Base-by-base conservation (phyloP, 805 yeast genomes). In the Teunomyces lycoperdinae region DNA sequence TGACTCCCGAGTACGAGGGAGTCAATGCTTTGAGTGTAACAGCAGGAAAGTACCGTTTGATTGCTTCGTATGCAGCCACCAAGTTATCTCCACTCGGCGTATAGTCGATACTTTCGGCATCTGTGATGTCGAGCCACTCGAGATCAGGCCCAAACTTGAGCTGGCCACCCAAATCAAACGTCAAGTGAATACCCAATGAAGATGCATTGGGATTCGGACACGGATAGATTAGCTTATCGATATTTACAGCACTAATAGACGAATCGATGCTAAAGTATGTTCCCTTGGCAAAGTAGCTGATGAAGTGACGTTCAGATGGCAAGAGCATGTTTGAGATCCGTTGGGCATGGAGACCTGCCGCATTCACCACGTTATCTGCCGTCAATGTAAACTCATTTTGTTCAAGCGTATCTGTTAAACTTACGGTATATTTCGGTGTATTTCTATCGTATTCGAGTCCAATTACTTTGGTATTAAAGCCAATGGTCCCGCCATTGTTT, bases 151-250 rank as follows among this genome's bases (percentile, higher is more conserved):
- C 97, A 62, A 90, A 90, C 53, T 80, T 77, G 26, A 90, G 67
- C 54, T 83, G 84, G 0, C 95, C 94, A 3, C 87, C 90, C 46
- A 90, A 66, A 58, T 88, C 95, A 28, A 91, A 68, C 0, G 97
- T 90, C 51, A 91, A 67, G 68, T 90, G 97, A 0, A 94, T 87
- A 0, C 97, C 97, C 47, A 91, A 70, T 0, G 95, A 87, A n/a
- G 86, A 76, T 0, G 83, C 78, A 45, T 80, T 78, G 5, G 77
- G 77, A n/a, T 84, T 82, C 0, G 84, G 76, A 47, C 89, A 85
- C 1, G 97, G 97, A 62, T 90, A 90, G 0, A 90, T 70, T 46
- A 71, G 58, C 34, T 61, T 62, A 40, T 62, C 58, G 27, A 68
- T 61, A 44, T 67, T 63, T 38, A 57, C 58, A 2, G 51, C 44